Base-by-base conservation (phyloP, 257 asterid genomes). In the Solanum sejunctum region DNA sequence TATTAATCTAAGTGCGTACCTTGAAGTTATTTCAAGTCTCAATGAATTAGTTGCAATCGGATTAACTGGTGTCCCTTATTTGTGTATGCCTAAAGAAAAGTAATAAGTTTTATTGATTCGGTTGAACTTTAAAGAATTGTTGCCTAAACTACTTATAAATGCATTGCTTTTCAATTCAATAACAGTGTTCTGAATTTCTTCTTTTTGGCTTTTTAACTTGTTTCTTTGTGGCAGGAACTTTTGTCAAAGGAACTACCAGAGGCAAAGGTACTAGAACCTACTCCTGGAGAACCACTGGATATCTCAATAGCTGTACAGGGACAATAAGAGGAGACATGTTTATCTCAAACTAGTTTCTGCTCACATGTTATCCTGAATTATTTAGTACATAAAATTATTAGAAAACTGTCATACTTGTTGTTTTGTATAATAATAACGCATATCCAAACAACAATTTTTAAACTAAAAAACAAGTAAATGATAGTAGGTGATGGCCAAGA, bases 201-300 rank as follows among this genome's bases (percentile, higher is more conserved):
- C 12, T 15, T 75, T 73, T 20, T 12, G 83, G 15, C 51, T 63
- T 41, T 36, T 20, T 52, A 47, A 54, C 64, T 75, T 84, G 9
- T 18, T 88, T 39, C 80, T 51, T 45, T 23, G 5, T 70, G 41
- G 91, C 95, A 95, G 98, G 93, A 91, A 70, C 84, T 93, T 54
- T 86, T 95, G 87, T 67, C 75, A 52, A 92, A 88, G 90, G 95
- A 94, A 87, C 43, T 91, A 86, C 95, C 97, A n/a, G 90, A 88
- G 73, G 92, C 94, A 45, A 85, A 87, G 83, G 91, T 95, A 58
- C 87, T 93, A 7, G 95, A 93, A 89, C 93, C 98, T 84, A 88
- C 89, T 63, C 95, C 97, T 10, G 98, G 99, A 36, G 90, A 90
- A 47, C 95, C 99, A 58, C 85, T 95, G 73, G 91, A 91, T 36